phyloP scores from a whole-genome alignment of 179 eudicot species.

The Silene vulgaris region DNA sequence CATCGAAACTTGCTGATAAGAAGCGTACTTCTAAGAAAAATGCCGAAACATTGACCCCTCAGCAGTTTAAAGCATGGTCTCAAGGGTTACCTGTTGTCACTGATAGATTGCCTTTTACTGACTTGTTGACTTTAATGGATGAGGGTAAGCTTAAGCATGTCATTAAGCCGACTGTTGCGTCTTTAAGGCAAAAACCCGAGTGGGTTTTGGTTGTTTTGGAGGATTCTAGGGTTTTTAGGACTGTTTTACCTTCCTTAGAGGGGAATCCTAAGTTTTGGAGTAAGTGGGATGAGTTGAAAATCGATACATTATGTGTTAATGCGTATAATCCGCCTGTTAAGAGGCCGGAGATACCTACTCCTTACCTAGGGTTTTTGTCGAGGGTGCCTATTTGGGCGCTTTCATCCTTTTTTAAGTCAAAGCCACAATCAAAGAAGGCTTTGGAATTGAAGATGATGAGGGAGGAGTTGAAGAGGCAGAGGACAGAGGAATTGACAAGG shows the following conservation, averaged over 20 bases:
- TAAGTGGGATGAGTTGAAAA: constrained; percentile 59
- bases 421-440: constrained; percentile 63
- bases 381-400: constrained; percentile 42
- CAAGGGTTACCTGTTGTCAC: constrained; percentile 64
- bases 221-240: constrained; percentile 75
- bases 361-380: constrained; percentile 63
- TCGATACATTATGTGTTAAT: constrained; percentile 61
- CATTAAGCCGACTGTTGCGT: constrained; percentile 49
- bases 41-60: constrained; percentile 48
- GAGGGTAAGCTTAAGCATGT: constrained; percentile 69
- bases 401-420: constrained; percentile 34
- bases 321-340: constrained; percentile 79
- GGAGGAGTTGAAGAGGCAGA: constrained; percentile 57
- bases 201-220: constrained; percentile 75
- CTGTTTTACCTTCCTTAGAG: constrained; percentile 66
- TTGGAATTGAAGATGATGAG: constrained; percentile 64
- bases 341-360: constrained; percentile 62
- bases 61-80: constrained; percentile 60
- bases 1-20: constrained; percentile 55
- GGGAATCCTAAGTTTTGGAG: constrained; percentile 70
- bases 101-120: constrained; percentile 55
- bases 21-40: constrained; percentile 46
- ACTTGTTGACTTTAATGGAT: constrained; percentile 55
- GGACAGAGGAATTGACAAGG: constrained; percentile 40
- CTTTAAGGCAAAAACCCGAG: constrained; percentile 43